Evolutionary conservation across 1,284 basidiomycete genomes (phyloP), one percentile per base, ranked within the genome.

Genomic region (Ustilago tritici): DNA sequence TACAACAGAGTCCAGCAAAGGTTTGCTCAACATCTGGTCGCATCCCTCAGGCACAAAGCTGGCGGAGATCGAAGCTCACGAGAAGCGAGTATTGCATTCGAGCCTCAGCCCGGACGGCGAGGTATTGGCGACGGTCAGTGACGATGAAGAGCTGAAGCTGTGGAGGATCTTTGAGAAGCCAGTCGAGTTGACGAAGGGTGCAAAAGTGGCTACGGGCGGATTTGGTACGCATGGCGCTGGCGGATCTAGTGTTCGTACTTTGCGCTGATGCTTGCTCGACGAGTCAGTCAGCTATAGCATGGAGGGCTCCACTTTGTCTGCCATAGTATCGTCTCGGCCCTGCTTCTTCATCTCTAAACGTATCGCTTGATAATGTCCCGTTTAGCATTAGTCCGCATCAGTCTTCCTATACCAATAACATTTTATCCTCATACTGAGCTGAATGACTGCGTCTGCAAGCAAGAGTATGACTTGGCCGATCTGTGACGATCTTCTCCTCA

Each of bases 131-230:
- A 83, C 82, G 11, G 82, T 83, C 38, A 82, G 83, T 52, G 79
- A 77, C 57, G 82, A 86, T 64, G 84, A 86, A 61, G 84, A 81
- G 65, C 68, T 86, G 35, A 84, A 84, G 76, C 78, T 86, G n/a
- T 86, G 84, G 84, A 75, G 76, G 49, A 62, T 86, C 49, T 86
- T 86, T 65, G 84, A 84, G 65, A 78, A 82, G 69, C 70, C 74
- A 17, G 58, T 49, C 9, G 80, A 82, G 57, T 40, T 65, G 34
- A 36, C 47, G 54, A 82, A 82, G 64, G 76, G 59, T 28, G 58
- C 55, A 14, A 77, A 77, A 38, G 35, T 57, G 32, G 19, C 41
- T 6, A 53, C 47, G 41, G 43, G 43, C n/a, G 72, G 62, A 3
- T 66, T 72, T 50, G 63, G 65, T n/a, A 47, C 60, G 17, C 65